Conservation (phyloP, 1,284 basidiomycete genomes). For the Vanrija sp. region DNA sequence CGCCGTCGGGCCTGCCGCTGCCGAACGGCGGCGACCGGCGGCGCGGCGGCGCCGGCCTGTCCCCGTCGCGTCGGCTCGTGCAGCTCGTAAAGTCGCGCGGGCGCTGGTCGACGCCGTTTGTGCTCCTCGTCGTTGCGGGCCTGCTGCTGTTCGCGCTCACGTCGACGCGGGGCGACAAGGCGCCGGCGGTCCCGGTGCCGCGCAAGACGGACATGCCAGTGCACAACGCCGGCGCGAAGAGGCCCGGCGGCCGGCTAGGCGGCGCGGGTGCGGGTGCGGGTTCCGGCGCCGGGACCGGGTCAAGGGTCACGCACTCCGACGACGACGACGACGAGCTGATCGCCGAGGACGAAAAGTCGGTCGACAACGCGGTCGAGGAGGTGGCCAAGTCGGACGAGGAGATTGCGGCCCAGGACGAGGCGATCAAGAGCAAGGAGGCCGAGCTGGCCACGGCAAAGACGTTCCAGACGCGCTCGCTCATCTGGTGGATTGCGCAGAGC, state of each 20-base stretch:
- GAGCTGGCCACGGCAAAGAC: neutral
- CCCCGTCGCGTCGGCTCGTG: neutral
- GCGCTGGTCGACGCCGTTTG: neutral
- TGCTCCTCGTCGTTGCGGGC: neutral
- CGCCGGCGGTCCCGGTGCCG: too few species aligned
- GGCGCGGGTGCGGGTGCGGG: too few species aligned
- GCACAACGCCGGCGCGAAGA: too few species aligned
- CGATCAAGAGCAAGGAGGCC: conserved; percentile 9
- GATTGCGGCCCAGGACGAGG: conserved; percentile 15
- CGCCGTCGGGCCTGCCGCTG: too few species aligned
- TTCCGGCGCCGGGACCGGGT: too few species aligned
- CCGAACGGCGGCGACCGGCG: too few species aligned
- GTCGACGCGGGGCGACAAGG: neutral
- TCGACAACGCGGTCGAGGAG: conserved; percentile 7
- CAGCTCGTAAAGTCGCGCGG: neutral
- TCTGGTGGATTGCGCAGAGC: conserved; percentile 42
- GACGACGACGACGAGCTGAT: conserved; percentile 37
- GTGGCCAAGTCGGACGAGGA: conserved; percentile 26
- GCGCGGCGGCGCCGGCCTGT: neutral
- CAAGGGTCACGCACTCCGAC: neutral
- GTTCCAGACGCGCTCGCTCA: conserved; percentile 29
- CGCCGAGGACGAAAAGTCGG: conserved; percentile 38
- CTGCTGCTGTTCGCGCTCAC: neutral
- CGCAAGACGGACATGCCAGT: too few species aligned
- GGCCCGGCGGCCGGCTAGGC: too few species aligned